These are phyloP conservation scores for Saturnispora halmiae DNA, from an alignment of 805 yeast species.

Conservation along the genomic window DNA sequence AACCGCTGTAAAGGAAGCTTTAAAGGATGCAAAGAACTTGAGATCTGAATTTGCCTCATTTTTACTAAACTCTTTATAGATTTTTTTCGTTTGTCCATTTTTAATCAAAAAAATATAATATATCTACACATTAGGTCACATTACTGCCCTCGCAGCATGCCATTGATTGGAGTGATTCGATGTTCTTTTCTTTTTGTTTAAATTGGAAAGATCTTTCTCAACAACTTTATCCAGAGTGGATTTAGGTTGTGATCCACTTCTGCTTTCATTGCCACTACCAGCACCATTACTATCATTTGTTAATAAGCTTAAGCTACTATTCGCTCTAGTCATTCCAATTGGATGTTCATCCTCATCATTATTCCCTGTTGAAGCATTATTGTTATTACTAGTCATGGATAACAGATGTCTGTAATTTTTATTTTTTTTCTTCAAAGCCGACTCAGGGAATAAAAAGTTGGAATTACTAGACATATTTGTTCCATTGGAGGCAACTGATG, in stretches of 20 bases:
- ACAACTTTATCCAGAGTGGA: neutral
- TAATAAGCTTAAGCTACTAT: conserved; percentile 2
- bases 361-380: neutral
- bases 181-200: neutral
- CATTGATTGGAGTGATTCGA: too few species aligned
- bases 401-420: conserved; percentile 9
- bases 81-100: neutral
- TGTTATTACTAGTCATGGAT: conserved; percentile 4
- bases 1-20: conserved; percentile 26
- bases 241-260: neutral
- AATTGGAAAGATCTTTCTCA: too few species aligned
- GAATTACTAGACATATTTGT: neutral
- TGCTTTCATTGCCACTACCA: conserved; percentile 1
- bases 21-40: conserved; percentile 38
- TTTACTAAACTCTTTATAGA: conserved; percentile 21
- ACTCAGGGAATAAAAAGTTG: too few species aligned
- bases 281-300: neutral
- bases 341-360: neutral
- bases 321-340: conserved; percentile 1
- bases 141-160: conserved; percentile 9
- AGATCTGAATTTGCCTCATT: conserved; percentile 38
- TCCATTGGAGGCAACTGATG: conserved; percentile 1
- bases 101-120: neutral
- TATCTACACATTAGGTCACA: neutral
- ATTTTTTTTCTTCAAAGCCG: conserved; percentile 5